Evolutionary conservation across 768 basidiomycete species (phyloP).

Genomic region (Naganishia antarctica): DNA sequence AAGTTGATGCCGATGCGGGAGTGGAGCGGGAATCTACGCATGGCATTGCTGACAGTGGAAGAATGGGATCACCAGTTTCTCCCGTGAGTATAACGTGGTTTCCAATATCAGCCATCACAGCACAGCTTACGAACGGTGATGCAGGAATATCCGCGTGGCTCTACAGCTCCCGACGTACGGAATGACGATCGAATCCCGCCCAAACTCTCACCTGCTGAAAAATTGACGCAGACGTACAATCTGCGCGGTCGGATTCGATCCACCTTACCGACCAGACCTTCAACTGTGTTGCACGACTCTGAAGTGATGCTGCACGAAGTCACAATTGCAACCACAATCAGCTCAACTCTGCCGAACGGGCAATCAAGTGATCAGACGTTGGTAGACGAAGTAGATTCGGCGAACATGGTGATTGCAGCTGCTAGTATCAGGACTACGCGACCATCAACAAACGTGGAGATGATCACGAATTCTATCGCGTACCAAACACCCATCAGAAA

Average conservation of each 20-base stretch:
- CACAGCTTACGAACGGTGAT: no score
- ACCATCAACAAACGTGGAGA: neutral
- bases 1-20: neutral
- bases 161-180: no score
- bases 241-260: neutral
- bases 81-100: no score
- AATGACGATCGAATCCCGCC: no score
- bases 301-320: neutral
- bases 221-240: neutral
- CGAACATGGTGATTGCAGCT: neutral
- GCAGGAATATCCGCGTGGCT: no score
- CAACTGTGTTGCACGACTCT: neutral
- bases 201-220: neutral
- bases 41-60: neutral
- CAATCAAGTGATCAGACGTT: neutral
- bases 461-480: neutral
- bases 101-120: no score
- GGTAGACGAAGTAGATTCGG: neutral
- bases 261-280: neutral
- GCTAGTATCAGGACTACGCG: no score
- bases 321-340: neutral
- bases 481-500: constrained; percentile 11
- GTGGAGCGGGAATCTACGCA: neutral
- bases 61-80: neutral
- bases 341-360: neutral